Evolutionary conservation across 306 rosid genomes (phyloP).

Genomic region (Inga leiocalycina): DNA sequence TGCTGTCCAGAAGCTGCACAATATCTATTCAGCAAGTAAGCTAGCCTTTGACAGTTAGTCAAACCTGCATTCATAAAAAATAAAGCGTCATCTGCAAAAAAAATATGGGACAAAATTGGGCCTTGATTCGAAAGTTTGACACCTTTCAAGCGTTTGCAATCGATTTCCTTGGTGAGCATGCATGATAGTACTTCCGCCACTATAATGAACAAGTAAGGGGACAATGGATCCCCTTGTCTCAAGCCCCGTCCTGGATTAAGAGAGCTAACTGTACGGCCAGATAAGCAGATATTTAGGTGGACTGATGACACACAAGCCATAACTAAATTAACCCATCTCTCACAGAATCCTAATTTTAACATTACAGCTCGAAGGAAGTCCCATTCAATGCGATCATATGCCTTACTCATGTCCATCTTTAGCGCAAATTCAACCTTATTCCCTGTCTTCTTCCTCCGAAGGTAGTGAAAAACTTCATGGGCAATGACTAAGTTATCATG

Average conservation of each 20-base stretch:
- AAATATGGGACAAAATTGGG: not conserved
- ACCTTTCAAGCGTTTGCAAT: not conserved
- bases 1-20: too few relatives aligned
- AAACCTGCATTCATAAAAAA: too few relatives aligned
- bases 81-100: not conserved
- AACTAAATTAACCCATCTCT: not conserved
- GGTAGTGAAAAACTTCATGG: too few relatives aligned
- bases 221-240: not conserved
- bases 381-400: not conserved
- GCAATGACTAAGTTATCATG: not conserved
- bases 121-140: too few relatives aligned
- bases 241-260: fast-evolving
- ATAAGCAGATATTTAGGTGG: too few relatives aligned
- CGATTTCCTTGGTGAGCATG: not conserved
- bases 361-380: not conserved
- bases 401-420: not conserved
- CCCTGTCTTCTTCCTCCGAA: fast-evolving
- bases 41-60: too few relatives aligned
- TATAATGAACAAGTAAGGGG: not conserved
- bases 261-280: not conserved
- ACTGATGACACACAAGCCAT: not conserved
- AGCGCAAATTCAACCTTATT: not conserved
- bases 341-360: too few relatives aligned
- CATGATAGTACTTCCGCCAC: not conserved
- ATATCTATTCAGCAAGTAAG: too few relatives aligned